Base-by-base conservation (phyloP, 1,284 basidiomycete species). In the Ceratobasidium sp. region DNA sequence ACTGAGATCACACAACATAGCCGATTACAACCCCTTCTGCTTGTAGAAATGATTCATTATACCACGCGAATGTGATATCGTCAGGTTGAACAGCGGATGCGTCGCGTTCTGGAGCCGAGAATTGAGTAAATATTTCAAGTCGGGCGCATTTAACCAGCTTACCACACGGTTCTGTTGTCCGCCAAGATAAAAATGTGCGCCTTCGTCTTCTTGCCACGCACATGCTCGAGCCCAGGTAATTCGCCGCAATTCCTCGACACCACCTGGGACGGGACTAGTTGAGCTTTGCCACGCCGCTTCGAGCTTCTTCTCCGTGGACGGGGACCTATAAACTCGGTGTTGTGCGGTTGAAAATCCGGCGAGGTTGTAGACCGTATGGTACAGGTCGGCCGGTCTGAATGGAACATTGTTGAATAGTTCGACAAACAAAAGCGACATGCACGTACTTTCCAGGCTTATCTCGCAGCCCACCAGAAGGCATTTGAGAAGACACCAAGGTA, bases 361-460 rank as follows among this genome's bases (percentile, higher is more conserved):
- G 2, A 98, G 88, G 81, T 95, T 95, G 83, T 97, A 98, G 62
- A 95, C 85, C 0, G 96, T 97, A 81, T 98, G 97, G 82, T 98
- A 98, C 44, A 93, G 88, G 82, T 98, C 96, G 17, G 95, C 86
- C 32, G 84, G 83, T 83, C 94, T 95, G 22, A 37, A 54, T 15
- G 32, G 34, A 40, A 64, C 46, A 32, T 32, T 43, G 56, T 34
- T 17, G n/a, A n/a, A 22, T 3, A 13, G 11, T 19, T 17, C 32
- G 6, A 6, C 43, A 5, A 22, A 2, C 17, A 6, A 19, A 13
- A 22, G 3, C 25, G 1, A 4, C 32, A 15, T 22, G 7, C 40
- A 82, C 87, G 56, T 83, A 94, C 92, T 98, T 98, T 61, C 94
- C 94, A 11, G 97, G 98, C 83, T 99, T 99, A 83, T 99, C 97